Conservation (phyloP, 2,329 filamentous ascomycete species). For the Monosporascus sp. region DNA sequence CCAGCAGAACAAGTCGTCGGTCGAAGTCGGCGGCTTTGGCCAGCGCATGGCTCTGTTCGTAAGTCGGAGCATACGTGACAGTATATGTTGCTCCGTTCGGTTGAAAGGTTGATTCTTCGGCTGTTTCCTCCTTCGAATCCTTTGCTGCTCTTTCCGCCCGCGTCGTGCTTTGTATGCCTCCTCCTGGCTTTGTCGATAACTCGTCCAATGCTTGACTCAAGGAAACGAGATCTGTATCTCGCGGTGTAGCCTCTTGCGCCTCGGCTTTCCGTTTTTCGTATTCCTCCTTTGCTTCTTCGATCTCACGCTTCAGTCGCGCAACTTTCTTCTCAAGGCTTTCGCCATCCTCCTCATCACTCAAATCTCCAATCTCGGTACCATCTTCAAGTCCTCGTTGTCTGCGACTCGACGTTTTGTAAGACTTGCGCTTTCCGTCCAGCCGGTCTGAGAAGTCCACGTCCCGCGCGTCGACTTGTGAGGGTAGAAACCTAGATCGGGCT, state of each 20-base stretch:
- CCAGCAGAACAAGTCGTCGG: slow-evolving; percentile 69
- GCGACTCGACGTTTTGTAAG: slow-evolving; percentile 71
- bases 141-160: slow-evolving; percentile 21
- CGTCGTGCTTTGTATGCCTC: slow-evolving; percentile 13
- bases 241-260: slow-evolving; percentile 33
- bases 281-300: slow-evolving; percentile 40
- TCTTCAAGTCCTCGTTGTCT: slow-evolving; percentile 58
- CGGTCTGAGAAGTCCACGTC: slow-evolving; percentile 88
- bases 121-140: slow-evolving; percentile 15
- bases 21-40: slow-evolving; percentile 86
- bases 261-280: slow-evolving; percentile 50
- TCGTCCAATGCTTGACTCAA: slow-evolving; percentile 69
- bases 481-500: slow-evolving; percentile 75
- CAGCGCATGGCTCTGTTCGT: slow-evolving; percentile 65
- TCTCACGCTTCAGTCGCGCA: slow-evolving; percentile 74
- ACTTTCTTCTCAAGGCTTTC: slow-evolving; percentile 76
- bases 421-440: slow-evolving; percentile 74
- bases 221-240: slow-evolving; percentile 57
- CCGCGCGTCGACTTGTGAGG: slow-evolving; percentile 68
- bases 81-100: slow-evolving; percentile 50
- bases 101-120: slow-evolving; percentile 9
- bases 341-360: slow-evolving; percentile 64
- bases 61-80: slow-evolving; percentile 58
- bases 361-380: slow-evolving; percentile 64
- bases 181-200: slow-evolving; percentile 40